Evolutionary conservation across 2,329 filamentous ascomycete species (phyloP).

Genomic region (Trichoderma oligosporum): DNA sequence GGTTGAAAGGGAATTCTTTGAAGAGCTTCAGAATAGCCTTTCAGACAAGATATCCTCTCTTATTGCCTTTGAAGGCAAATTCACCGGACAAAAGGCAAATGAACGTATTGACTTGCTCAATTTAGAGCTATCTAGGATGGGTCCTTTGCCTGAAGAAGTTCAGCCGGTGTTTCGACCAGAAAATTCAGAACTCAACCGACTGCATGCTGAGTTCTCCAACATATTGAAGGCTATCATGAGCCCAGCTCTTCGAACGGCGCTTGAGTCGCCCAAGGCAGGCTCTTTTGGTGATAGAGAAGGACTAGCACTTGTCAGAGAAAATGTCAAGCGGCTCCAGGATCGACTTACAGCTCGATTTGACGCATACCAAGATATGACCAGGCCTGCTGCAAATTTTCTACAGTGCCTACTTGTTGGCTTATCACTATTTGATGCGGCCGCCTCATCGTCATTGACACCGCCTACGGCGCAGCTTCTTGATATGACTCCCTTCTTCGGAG

Average conservation of each 20-base stretch:
- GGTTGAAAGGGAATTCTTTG: constrained; percentile 60
- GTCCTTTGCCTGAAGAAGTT: constrained; percentile 61
- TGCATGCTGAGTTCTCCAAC: constrained; percentile 82
- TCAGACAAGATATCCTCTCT: constrained; percentile 57
- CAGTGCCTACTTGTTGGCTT: constrained; percentile 74
- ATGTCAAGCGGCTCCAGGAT: constrained; percentile 64
- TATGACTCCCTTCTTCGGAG: constrained; percentile 56
- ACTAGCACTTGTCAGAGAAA: constrained; percentile 50
- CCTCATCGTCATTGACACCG: constrained; percentile 41
- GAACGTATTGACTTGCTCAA: constrained; percentile 62
- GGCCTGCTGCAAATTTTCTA: constrained; percentile 73
- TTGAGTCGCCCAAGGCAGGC: constrained; percentile 19
- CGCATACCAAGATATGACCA: constrained; percentile 80
- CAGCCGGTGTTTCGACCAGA: constrained; percentile 68
- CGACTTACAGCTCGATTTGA: constrained; percentile 68
- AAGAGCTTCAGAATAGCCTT: constrained; percentile 54
- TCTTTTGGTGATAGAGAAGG: constrained; percentile 32
- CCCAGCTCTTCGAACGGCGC: constrained; percentile 40
- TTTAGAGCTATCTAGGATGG: constrained; percentile 59
- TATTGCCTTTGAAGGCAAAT: constrained; percentile 59
- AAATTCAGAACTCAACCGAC: constrained; percentile 60
- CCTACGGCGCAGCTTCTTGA: constrained; percentile 39
- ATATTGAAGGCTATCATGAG: constrained; percentile 62
- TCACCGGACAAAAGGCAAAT: constrained; percentile 66
- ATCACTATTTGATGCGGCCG: constrained; percentile 51